These are phyloP conservation scores for Sarocladium kiliense DNA, from an alignment of 2,329 filamentous ascomycete species.

Conservation along the genomic window DNA sequence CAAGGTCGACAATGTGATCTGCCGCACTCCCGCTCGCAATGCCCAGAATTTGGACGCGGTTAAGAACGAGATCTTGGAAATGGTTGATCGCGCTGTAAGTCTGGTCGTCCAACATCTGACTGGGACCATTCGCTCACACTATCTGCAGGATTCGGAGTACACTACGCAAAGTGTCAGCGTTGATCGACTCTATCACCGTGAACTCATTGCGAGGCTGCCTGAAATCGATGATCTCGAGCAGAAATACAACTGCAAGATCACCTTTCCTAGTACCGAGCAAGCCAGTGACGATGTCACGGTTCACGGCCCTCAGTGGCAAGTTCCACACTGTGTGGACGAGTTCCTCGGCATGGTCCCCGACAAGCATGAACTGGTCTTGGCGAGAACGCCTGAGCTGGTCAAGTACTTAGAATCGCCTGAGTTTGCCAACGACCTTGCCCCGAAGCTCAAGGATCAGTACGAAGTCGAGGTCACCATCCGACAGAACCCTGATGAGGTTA, in stretches of 20 bases:
- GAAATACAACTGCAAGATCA: conserved; percentile 99
- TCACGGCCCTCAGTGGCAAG: conserved; percentile 95
- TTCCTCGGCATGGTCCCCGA: conserved; percentile 98
- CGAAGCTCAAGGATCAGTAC: conserved; percentile 85
- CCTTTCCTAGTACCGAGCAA: conserved; percentile 95
- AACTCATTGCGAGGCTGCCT: conserved; percentile 79
- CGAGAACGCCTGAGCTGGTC: conserved; percentile 68
- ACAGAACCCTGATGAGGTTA: conserved; percentile 53
- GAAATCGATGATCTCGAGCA: conserved; percentile 95
- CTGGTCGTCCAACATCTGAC: neutral
- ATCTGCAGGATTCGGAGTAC: conserved; percentile 81
- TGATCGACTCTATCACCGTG: conserved; percentile 90
- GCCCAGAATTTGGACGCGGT: conserved; percentile 95
- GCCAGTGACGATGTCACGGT: conserved; percentile 95
- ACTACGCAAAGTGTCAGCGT: conserved; percentile 91
- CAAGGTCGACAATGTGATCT: conserved; percentile 98
- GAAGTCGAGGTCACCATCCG: conserved; percentile 81
- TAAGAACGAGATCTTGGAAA: conserved; percentile 98
- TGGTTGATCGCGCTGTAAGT: conserved; percentile 90
- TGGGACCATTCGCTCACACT: conserved; percentile 9
- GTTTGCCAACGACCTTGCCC: conserved; percentile 73
- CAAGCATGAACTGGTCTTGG: conserved; percentile 84
- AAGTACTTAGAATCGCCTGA: conserved; percentile 77
- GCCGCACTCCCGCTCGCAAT: conserved; percentile 92
- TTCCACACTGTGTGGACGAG: conserved; percentile 92